Evolutionary conservation across 176 grass and related monocot genomes (phyloP).

Genomic region (Elaeis guineensis): DNA sequence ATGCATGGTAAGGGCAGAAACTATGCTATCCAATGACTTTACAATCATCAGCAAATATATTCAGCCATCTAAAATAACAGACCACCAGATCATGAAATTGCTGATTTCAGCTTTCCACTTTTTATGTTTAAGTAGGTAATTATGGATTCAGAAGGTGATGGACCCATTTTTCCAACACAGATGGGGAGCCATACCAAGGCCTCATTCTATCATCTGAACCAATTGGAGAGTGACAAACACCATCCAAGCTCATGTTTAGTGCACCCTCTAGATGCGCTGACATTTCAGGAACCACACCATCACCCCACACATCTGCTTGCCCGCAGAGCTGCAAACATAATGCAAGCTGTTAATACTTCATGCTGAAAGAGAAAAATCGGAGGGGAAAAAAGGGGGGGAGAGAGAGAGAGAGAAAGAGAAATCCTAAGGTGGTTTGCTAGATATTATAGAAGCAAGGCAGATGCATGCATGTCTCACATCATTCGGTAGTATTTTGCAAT

Average conservation of each 20-base stretch:
- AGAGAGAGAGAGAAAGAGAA: neutral
- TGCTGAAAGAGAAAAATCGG: neutral
- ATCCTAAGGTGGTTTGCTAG: too few species aligned
- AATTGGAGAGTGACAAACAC: slow-evolving; percentile 87
- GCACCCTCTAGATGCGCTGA: slow-evolving; percentile 78
- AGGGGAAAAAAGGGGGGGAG: neutral
- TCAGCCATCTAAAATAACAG: too few species aligned
- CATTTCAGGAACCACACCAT: slow-evolving; percentile 80
- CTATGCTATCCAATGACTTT: too few species aligned
- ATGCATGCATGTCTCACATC: too few species aligned
- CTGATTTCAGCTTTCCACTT: slow-evolving; percentile 6
- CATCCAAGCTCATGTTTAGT: slow-evolving; percentile 78
- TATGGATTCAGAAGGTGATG: slow-evolving; percentile 54
- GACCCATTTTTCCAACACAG: slow-evolving; percentile 68
- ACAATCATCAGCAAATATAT: too few species aligned
- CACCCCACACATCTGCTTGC: slow-evolving; percentile 71
- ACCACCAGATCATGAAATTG: too few species aligned
- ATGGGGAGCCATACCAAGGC: slow-evolving; percentile 85
- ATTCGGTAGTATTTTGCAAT: too few species aligned
- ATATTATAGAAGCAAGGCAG: too few species aligned
- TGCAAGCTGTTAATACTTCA: neutral
- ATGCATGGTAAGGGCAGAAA: too few species aligned
- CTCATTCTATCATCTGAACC: slow-evolving; percentile 56
- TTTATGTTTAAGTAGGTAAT: slow-evolving; percentile 1
- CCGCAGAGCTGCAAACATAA: slow-evolving; percentile 48